A percentile compares a stretch with the other conserved stretches of the same genome.
phyloP scores from a whole-genome alignment of 768 basidiomycete genomes.

The Pulveroboletus sp. region DNA sequence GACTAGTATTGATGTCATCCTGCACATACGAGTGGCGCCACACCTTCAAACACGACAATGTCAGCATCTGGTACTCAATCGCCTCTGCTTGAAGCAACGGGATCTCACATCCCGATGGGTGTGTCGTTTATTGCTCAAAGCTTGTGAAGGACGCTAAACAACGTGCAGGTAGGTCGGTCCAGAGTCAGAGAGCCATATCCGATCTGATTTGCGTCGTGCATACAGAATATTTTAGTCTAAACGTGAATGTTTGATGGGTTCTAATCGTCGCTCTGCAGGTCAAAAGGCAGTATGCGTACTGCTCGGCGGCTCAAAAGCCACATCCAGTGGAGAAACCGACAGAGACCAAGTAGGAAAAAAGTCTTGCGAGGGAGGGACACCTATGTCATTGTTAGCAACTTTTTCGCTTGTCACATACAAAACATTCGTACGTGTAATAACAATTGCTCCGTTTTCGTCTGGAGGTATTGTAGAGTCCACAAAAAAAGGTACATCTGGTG shows the following conservation, averaged over 20 bases:
- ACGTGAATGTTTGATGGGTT: not conserved
- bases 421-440: too few species aligned
- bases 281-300: conserved; percentile 20
- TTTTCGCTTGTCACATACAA: too few species aligned
- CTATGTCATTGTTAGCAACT: too few species aligned
- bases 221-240: conserved; percentile 27
- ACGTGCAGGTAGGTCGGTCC: conserved; percentile 38
- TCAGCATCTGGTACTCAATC: conserved; percentile 46
- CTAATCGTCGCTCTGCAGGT: conserved; percentile 3
- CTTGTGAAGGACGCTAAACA: conserved; percentile 42
- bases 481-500: too few species aligned
- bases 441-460: too few species aligned
- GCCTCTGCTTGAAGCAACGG: conserved; percentile 51
- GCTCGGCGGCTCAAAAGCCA: conserved; percentile 10
- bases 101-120: conserved; percentile 45
- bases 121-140: conserved; percentile 42
- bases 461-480: too few species aligned
- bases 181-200: not conserved
- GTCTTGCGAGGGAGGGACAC: too few species aligned
- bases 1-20: too few species aligned
- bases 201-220: not conserved
- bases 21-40: too few species aligned
- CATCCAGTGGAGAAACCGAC: conserved; percentile 8
- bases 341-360: not conserved
- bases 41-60: conserved; percentile 11